A percentile compares a stretch with the other conserved stretches of the same genome.
Evolutionary conservation across 1,284 basidiomycete species (phyloP).

Genomic region (Leccinum ponderosum): DNA sequence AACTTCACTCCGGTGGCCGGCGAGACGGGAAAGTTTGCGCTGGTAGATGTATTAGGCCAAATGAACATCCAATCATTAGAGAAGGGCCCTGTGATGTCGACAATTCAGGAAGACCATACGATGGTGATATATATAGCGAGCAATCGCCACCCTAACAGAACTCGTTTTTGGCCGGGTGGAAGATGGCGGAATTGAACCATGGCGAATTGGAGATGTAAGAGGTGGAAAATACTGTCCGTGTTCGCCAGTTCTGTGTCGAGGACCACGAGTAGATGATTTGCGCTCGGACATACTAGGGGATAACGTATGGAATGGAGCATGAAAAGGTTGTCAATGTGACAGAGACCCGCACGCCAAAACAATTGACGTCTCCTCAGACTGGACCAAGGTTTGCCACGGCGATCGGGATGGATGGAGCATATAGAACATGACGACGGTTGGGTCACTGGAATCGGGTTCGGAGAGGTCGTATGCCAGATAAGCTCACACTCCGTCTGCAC

Average conservation of each 20-base stretch:
- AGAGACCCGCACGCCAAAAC: not conserved
- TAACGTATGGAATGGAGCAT: not conserved
- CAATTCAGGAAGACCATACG: too few species aligned
- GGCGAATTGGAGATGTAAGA: too few species aligned
- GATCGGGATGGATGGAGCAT: not conserved
- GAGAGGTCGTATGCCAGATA: too few species aligned
- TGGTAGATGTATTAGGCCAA: not conserved
- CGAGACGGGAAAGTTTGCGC: not conserved
- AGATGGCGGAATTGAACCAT: too few species aligned
- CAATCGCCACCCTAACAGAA: too few species aligned
- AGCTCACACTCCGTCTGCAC: not conserved
- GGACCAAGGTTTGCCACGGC: not conserved
- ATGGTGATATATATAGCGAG: too few species aligned
- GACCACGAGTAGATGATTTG: not conserved
- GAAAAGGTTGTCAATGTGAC: not conserved
- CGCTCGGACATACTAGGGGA: not conserved
- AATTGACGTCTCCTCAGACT: not conserved
- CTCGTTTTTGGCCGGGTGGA: too few species aligned
- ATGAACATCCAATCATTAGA: not conserved
- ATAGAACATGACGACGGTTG: too few species aligned
- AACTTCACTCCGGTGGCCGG: not conserved
- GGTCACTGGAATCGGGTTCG: too few species aligned
- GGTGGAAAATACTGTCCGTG: not conserved
- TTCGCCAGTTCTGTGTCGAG: too few species aligned
- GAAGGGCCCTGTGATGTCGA: too few species aligned